phyloP scores from a whole-genome alignment of 768 basidiomycete genomes.

The Suillus luteus region DNA sequence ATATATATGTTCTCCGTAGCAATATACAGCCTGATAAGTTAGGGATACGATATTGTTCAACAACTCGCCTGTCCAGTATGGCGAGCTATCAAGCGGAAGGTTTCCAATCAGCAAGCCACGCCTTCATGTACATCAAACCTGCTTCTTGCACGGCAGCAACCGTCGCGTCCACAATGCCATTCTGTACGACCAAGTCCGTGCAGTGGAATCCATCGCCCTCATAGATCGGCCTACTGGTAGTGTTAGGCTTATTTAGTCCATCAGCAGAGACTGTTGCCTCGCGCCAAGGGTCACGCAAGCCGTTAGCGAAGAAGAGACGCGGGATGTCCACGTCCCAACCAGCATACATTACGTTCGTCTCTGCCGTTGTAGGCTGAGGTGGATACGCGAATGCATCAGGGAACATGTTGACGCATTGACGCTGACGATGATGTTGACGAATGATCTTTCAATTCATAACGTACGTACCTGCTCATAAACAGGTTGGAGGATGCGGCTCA shows the following conservation, averaged over 20 bases:
- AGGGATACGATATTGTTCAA: too few relatives aligned
- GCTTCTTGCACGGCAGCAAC: constrained; percentile 55
- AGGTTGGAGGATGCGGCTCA: constrained; percentile 36
- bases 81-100: neutral
- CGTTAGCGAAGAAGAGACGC: constrained; percentile 70
- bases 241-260: constrained; percentile 46
- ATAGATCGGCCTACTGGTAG: constrained; percentile 55
- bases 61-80: neutral
- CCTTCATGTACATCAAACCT: constrained; percentile 52
- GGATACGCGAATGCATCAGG: constrained; percentile 54
- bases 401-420: constrained; percentile 74
- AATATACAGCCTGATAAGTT: too few relatives aligned
- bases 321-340: constrained; percentile 65
- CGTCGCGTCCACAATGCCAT: constrained; percentile 49
- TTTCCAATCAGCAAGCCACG: constrained; percentile 55
- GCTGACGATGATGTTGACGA: constrained; percentile 35
- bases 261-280: constrained; percentile 68
- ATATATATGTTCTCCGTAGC: too few relatives aligned
- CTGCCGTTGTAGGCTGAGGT: constrained; percentile 43
- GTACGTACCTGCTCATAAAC: constrained; percentile 29
- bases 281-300: constrained; percentile 75
- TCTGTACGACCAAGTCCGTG: constrained; percentile 52
- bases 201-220: constrained; percentile 67
- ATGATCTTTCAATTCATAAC: constrained; percentile 1
- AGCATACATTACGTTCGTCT: constrained; percentile 51